Evolutionary conservation across 1,284 basidiomycete genomes (phyloP), one percentile per base, ranked within the genome.

Genomic region (Vanrija sp.): DNA sequence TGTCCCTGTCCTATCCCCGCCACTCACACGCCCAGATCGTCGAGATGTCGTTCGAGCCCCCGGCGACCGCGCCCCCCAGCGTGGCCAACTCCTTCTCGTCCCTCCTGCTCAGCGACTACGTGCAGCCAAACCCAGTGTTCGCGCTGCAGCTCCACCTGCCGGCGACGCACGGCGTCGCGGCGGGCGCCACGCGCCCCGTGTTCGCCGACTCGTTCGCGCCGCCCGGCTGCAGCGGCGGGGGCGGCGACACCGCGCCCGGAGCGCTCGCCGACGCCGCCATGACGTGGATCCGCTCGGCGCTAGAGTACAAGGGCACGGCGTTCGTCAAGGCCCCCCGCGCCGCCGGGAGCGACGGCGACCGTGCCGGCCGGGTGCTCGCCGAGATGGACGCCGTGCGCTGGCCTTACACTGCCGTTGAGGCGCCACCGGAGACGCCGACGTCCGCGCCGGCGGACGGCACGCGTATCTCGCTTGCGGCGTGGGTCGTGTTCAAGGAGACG

Each of bases 351-450:
- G 18, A 51, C 48, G 23, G 57, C 10, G 43, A 28, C 16, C 57
- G 57, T 10, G 57, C 53, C 0, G 29, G 34, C 19, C 23, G 16
- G 1, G 50, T 46, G 10, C 38, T 56, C 18, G 42, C 46, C 3
- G 26, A 43, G 19, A 14, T 19, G 5, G 19, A 43, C 8, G 50
- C 54, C 14, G 34, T 25, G 21, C 42, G 28, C 42, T 43, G 45
- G 26, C 51, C 69, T 80, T 93, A 29, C 73, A 76, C 42, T 77
- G 83, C 21, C 78, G 87, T 62, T 85, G 86, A 5, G n/a, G 49
- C 46, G n/a, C 52, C 46, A 26, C 15, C 18, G 7, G n/a, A 23
- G 50, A 40, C 21, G 8, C n/a, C 38, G 4, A 29, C 18, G 21
- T 23, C 21, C 3, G 21, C 21, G 21, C 21, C 21, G 21, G 21